Base-by-base conservation (phyloP, 1,139 yeast genomes). In the Zygosaccharomyces pseudobailii region DNA sequence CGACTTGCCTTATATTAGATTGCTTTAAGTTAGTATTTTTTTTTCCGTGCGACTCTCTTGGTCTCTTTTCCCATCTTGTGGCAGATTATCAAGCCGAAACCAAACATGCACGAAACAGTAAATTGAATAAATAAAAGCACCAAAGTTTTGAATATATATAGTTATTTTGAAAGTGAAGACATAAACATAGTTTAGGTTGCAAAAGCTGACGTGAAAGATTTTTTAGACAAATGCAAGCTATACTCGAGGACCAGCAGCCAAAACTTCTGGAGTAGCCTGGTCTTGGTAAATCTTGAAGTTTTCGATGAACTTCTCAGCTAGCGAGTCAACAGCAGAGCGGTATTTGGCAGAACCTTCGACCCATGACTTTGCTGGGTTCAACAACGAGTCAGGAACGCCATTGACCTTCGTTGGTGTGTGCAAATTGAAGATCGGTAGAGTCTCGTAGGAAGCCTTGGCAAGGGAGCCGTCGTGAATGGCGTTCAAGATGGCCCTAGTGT, bases 401-500 rank as follows among this genome's bases (percentile, higher is more conserved):
- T 88, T 84, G 61, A 85, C 85, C 41, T 80, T 61, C 68, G 78
- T 88, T 71, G 98, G 98, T 58, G 92, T 82, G 65, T 79, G 79
- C 72, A 92, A 79, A 73, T 88, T 88, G 75, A 92, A 92, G 48
- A 84, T 81, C 58, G 90, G 95, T 75, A 87, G 84, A 46, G 75
- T 75, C 74, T 90, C 97, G 71, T 76, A 90, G 65, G 85, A 87
- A 55, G 76, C 92, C 63, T 87, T 74, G 57, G 80, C 80, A 63
- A 92, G 79, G 63, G 85, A 84, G 56, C 97, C 98, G 56, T 89
- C 80, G 75, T 92, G 97, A 65, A 92, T 90, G 45, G 97, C 83
- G 69, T 92, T 96, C 67, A 92, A 78, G 56, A 92, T 90, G 53
- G 96, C 96, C 76, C 98, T 86, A 54, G 98, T 92, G 82, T 89